phyloP scores from a whole-genome alignment of 78 protist genomes.

The Cyanophora paradoxa region DNA sequence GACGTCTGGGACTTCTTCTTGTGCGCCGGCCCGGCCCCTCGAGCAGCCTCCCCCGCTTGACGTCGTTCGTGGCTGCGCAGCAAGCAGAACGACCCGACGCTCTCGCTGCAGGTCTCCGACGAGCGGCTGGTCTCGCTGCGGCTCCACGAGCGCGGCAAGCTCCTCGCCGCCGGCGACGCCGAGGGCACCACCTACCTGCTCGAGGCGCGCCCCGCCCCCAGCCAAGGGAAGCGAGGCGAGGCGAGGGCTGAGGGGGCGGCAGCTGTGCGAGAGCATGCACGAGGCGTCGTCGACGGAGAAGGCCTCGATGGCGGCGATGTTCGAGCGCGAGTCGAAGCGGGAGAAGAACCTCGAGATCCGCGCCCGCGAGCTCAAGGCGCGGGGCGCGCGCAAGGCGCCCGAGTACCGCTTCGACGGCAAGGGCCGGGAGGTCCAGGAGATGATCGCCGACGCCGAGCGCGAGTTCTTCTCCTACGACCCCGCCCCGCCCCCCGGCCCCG shows the following conservation, averaged over 20 bases:
- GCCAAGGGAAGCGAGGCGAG: too few species aligned
- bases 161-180: conserved; percentile 50
- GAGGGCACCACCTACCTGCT: conserved; percentile 53
- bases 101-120: conserved; percentile 44
- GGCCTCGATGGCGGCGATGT: conserved; percentile 12
- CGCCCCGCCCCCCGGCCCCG: too few species aligned
- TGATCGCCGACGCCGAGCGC: too few species aligned
- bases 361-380: conserved; percentile 36
- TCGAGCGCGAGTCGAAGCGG: conserved; percentile 29
- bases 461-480: too few species aligned
- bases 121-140: conserved; percentile 32
- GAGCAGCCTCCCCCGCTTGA: too few species aligned
- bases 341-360: conserved; percentile 61
- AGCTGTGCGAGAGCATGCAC: too few species aligned
- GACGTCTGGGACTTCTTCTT: conserved; percentile 70
- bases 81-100: conserved; percentile 54
- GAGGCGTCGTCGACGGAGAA: conserved; percentile 36
- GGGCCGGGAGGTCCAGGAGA: too few species aligned
- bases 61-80: too few species aligned
- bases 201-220: conserved; percentile 48
- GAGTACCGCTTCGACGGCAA: too few species aligned
- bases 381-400: too few species aligned
- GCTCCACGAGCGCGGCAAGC: conserved; percentile 32
- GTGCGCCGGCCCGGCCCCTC: too few species aligned
- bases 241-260: too few species aligned